Evolutionary conservation across 345 rosid species (phyloP).

Genomic region (Eucalyptus polyanthemos): DNA sequence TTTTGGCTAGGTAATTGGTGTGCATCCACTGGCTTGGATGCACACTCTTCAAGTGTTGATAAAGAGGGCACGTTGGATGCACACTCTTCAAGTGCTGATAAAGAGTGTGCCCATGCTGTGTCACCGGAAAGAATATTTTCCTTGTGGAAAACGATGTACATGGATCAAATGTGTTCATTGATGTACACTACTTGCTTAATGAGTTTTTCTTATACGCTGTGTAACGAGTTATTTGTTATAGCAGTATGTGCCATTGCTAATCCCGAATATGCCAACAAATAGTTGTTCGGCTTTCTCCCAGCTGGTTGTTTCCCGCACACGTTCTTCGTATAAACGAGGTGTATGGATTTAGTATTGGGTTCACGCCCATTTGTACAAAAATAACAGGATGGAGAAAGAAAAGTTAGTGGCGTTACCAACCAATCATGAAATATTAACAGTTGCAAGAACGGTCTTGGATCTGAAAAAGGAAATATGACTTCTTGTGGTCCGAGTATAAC

Average conservation of each 20-base stretch:
- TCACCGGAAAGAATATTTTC: neutral
- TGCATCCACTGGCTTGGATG: neutral
- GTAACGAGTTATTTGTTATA: neutral
- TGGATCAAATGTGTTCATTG: neutral
- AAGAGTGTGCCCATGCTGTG: neutral
- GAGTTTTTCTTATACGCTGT: neutral
- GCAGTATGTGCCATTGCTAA: neutral
- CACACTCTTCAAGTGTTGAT: neutral
- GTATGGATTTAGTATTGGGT: neutral
- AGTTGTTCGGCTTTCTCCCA: neutral
- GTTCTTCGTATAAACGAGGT: neutral
- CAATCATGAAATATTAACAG: neutral
- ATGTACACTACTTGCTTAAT: neutral
- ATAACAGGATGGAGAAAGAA: neutral
- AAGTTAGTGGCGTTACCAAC: neutral
- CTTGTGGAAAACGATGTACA: neutral
- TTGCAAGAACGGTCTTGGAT: neutral
- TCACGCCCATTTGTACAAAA: neutral
- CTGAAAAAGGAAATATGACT: neutral
- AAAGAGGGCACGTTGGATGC: neutral
- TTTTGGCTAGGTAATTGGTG: neutral
- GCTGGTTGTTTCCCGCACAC: neutral
- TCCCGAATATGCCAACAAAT: neutral
- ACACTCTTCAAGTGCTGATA: neutral
- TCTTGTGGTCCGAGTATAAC: neutral